These are phyloP conservation scores for Hypoxylon sp. DNA, from an alignment of 2,329 filamentous ascomycete species.

Conservation along the genomic window DNA sequence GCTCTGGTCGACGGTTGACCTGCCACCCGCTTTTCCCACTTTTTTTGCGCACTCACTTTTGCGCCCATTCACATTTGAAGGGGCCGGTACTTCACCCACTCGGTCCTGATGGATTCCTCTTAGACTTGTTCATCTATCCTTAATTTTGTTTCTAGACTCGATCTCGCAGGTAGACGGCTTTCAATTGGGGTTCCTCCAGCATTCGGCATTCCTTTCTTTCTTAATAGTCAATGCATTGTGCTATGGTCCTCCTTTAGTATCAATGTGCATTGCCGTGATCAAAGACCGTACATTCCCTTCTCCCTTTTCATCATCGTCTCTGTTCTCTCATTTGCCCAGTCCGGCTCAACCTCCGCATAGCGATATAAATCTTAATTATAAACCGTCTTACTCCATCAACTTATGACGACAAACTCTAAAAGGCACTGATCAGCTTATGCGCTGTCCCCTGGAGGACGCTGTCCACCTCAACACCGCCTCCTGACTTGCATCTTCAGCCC, in stretches of 20 bases:
- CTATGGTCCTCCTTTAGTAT: slow-evolving; percentile 29
- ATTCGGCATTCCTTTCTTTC: not conserved
- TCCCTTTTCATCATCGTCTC: slow-evolving; percentile 20
- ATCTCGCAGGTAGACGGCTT: slow-evolving; percentile 26
- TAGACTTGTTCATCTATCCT: slow-evolving; percentile 29
- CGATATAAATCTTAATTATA: slow-evolving; percentile 36
- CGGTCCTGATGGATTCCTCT: slow-evolving; percentile 21
- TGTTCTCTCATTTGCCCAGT: slow-evolving; percentile 19
- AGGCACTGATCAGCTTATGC: slow-evolving; percentile 29
- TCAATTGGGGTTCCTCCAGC: slow-evolving; percentile 19
- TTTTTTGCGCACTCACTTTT: slow-evolving; percentile 39
- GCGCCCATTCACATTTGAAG: slow-evolving; percentile 31
- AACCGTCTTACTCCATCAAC: slow-evolving; percentile 3
- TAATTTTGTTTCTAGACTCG: slow-evolving; percentile 25
- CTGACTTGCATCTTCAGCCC: slow-evolving; percentile 37
- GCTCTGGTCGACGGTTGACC: slow-evolving; percentile 47
- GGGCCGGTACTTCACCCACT: slow-evolving; percentile 23
- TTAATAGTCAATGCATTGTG: slow-evolving; percentile 18
- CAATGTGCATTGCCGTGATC: slow-evolving; percentile 33
- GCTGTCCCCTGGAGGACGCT: slow-evolving; percentile 34
- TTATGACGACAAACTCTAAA: slow-evolving; percentile 33
- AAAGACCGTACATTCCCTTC: slow-evolving; percentile 31
- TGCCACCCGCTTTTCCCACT: slow-evolving; percentile 52
- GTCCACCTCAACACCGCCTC: slow-evolving; percentile 36
- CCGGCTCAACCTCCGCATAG: slow-evolving; percentile 23